These are phyloP conservation scores for Trichoderma hamatum DNA, from an alignment of 2,329 filamentous ascomycete genomes.

Conservation along the genomic window DNA sequence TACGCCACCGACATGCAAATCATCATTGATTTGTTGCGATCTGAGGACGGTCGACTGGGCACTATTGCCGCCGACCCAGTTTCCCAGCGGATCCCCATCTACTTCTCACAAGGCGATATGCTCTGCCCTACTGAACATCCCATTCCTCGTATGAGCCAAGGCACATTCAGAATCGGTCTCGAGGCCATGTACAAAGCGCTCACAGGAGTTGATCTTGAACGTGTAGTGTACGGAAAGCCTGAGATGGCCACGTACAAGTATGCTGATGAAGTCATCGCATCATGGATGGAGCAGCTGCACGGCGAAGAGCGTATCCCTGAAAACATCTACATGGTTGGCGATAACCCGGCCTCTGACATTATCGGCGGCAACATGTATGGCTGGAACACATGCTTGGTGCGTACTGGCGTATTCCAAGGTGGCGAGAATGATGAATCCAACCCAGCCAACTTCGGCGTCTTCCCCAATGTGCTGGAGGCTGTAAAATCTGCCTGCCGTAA, in stretches of 20 bases:
- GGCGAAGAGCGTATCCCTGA: slow-evolving; percentile 21
- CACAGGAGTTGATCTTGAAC: slow-evolving; percentile 15
- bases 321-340: slow-evolving; percentile 20
- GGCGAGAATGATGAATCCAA: slow-evolving; percentile 20
- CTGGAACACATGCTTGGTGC: slow-evolving; percentile 21
- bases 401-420: slow-evolving; percentile 18
- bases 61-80: slow-evolving; percentile 9
- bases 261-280: slow-evolving; percentile 15
- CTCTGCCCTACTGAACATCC: slow-evolving; percentile 17
- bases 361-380: slow-evolving; percentile 22
- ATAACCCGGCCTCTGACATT: slow-evolving; percentile 20
- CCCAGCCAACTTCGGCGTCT: slow-evolving; percentile 22
- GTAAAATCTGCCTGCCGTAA: slow-evolving; percentile 12
- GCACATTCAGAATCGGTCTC: slow-evolving; percentile 13
- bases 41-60: slow-evolving; percentile 8
- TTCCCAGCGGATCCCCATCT: slow-evolving; percentile 19
- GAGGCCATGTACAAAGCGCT: slow-evolving; percentile 22
- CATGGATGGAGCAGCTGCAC: slow-evolving; percentile 20
- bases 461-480: slow-evolving; percentile 12
- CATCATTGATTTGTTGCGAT: slow-evolving; percentile 13
- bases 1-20: slow-evolving; percentile 24
- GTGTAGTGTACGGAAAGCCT: slow-evolving; percentile 20
- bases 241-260: slow-evolving; percentile 21
- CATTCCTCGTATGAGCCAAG: slow-evolving; percentile 16
- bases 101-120: slow-evolving; percentile 19